Conservation (phyloP, 257 asterid genomes). For the Fraxinus quadrangulata region DNA sequence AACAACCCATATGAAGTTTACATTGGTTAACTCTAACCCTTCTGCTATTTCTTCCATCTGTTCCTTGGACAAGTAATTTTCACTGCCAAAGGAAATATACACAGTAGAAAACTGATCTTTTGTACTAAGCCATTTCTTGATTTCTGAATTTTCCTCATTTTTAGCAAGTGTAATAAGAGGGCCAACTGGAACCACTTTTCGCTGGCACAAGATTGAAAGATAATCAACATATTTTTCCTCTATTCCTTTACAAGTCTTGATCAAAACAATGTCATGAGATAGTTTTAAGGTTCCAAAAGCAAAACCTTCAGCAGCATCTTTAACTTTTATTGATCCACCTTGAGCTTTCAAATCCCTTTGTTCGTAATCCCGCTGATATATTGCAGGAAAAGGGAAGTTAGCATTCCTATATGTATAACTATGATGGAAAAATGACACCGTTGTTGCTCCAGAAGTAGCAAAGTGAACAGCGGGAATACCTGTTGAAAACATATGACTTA, state of each 20-base stretch:
- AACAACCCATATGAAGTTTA: conserved; percentile 15
- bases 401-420: background rate
- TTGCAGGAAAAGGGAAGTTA: background rate
- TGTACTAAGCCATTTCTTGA: conserved; percentile 10
- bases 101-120: conserved; percentile 10
- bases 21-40: conserved; percentile 10
- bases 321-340: background rate
- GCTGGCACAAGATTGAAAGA: conserved; percentile 9
- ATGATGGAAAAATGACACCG: conserved; percentile 1
- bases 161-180: background rate
- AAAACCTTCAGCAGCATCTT: background rate
- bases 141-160: background rate
- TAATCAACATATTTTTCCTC: conserved; percentile 20
- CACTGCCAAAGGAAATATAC: conserved; percentile 24
- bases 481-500: background rate
- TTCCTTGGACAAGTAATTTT: conserved; percentile 9
- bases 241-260: conserved; percentile 13
- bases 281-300: background rate
- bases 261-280: conserved; percentile 7
- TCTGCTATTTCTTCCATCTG: conserved; percentile 14
- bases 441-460: background rate
- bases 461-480: background rate
- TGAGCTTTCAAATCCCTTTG: background rate
- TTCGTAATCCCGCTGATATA: conserved; percentile 1
- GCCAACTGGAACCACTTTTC: conserved; percentile 17